Percentiles rank a stretch among this genome's conserved stretches.
These are phyloP conservation scores for Inga leiocalycina DNA, from an alignment of 306 rosid genomes.

Conservation along the genomic window DNA sequence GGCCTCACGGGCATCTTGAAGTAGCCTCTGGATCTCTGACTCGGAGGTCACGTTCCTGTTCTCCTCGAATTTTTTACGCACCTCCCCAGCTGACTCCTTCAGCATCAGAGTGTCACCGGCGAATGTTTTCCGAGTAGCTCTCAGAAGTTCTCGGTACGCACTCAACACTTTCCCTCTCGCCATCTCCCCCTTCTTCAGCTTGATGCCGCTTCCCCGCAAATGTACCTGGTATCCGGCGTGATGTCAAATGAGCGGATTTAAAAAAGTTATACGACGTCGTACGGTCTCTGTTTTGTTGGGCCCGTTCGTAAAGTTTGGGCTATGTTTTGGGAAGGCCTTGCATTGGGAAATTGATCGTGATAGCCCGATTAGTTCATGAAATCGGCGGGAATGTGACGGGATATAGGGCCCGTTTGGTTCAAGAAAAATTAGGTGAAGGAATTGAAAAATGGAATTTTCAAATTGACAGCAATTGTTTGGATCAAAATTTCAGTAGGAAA, in stretches of 20 bases:
- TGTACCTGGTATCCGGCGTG: not conserved
- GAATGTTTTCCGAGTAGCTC: conserved; percentile 79
- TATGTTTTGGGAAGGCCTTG: not conserved
- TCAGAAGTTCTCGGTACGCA: conserved; percentile 76
- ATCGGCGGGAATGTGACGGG: no score
- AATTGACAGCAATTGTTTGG: no score
- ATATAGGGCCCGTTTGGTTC: no score
- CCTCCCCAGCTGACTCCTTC: conserved; percentile 65
- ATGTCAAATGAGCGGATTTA: not conserved
- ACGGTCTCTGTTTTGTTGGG: not conserved
- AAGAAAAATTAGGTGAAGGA: no score
- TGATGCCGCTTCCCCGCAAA: not conserved
- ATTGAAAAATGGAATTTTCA: no score
- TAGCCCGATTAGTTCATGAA: no score
- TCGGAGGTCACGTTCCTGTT: conserved; percentile 61
- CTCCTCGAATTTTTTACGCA: conserved; percentile 80
- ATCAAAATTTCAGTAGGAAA: no score
- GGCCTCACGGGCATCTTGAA: conserved; percentile 80
- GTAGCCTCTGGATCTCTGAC: conserved; percentile 71
- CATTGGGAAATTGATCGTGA: no score
- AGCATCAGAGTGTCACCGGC: conserved; percentile 76
- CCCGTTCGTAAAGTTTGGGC: not conserved
- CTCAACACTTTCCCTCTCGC: conserved; percentile 62
- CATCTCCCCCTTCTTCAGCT: conserved; percentile 39
- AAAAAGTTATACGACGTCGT: not conserved